These are phyloP conservation scores for Bipolaris bicolor DNA, from an alignment of 2,329 filamentous ascomycete genomes.

Conservation along the genomic window DNA sequence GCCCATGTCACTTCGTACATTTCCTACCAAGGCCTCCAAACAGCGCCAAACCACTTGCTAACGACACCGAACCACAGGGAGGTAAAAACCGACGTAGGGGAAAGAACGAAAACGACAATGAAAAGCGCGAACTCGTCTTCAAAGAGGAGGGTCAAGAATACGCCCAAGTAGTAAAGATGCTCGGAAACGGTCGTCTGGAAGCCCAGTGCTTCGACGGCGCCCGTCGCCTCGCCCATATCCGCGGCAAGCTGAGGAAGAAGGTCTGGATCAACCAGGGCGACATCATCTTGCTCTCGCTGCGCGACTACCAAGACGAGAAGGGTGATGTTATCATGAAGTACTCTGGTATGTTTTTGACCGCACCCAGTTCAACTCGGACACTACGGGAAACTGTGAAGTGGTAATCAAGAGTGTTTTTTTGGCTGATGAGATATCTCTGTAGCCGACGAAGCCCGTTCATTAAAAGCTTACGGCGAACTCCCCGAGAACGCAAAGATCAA, in stretches of 20 bases:
- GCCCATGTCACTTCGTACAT: not conserved
- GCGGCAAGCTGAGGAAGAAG: slow-evolving; percentile 98
- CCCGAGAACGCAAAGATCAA: slow-evolving; percentile 99
- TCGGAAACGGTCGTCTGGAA: slow-evolving; percentile 92
- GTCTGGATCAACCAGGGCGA: slow-evolving; percentile 95
- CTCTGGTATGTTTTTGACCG: slow-evolving; percentile 49
- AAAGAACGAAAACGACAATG: slow-evolving; percentile 96
- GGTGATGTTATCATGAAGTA: slow-evolving; percentile 95
- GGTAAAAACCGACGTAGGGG: slow-evolving; percentile 98
- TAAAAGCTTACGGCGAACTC: slow-evolving; percentile 97
- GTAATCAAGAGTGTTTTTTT: slow-evolving; percentile 36
- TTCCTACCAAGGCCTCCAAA: not conserved
- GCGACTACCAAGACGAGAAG: slow-evolving; percentile 94
- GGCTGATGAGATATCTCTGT: slow-evolving; percentile 78
- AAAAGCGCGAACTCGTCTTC: slow-evolving; percentile 98
- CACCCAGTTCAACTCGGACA: too few relatives aligned
- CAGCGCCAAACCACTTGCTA: slow-evolving; percentile 15
- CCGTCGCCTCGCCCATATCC: slow-evolving; percentile 82
- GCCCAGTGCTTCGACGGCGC: slow-evolving; percentile 94
- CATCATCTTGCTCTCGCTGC: slow-evolving; percentile 72
- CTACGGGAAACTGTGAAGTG: too few relatives aligned
- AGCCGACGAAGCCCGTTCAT: slow-evolving; percentile 85
- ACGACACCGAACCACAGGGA: slow-evolving; percentile 63
- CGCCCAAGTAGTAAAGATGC: slow-evolving; percentile 91
- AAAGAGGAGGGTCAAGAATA: slow-evolving; percentile 97